A percentile compares a stretch with the other conserved stretches of the same genome.
Conservation (phyloP, 768 basidiomycete species). For the Termitomyces sp. region DNA sequence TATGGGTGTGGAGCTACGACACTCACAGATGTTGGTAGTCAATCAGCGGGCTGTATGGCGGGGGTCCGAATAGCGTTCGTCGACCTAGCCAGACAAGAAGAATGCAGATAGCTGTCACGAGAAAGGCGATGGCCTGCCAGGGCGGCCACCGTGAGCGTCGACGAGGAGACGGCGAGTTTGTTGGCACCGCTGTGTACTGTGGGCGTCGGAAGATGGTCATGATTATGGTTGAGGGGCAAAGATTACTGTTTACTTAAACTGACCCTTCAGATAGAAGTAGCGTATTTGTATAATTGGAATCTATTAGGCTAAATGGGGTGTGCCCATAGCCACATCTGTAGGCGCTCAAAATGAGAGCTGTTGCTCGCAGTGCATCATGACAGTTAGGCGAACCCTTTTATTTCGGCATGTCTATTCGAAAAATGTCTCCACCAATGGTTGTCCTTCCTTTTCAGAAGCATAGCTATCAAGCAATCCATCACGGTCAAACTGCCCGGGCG, state of each 20-base stretch:
- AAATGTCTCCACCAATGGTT: no score
- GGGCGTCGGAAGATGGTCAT: slow-evolving; percentile 1
- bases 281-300: not conserved
- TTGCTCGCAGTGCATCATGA: no score
- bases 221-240: not conserved
- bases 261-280: not conserved
- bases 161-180: not conserved
- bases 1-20: no score
- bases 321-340: no score
- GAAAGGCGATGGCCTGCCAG: not conserved
- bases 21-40: slow-evolving; percentile 22
- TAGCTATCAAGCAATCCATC: no score
- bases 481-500: no score
- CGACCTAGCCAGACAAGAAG: slow-evolving; percentile 1
- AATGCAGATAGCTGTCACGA: not conserved
- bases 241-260: not conserved
- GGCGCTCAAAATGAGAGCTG: no score
- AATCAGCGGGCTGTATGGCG: slow-evolving; percentile 16
- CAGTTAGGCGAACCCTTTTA: no score
- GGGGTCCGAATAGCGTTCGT: not conserved
- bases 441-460: no score
- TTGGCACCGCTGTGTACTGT: slow-evolving; percentile 1
- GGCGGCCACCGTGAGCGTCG: slow-evolving; percentile 2
- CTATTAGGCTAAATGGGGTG: not conserved
- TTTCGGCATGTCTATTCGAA: no score